These are phyloP conservation scores for Pluteus cervinus DNA, from an alignment of 768 basidiomycete genomes.

Conservation along the genomic window DNA sequence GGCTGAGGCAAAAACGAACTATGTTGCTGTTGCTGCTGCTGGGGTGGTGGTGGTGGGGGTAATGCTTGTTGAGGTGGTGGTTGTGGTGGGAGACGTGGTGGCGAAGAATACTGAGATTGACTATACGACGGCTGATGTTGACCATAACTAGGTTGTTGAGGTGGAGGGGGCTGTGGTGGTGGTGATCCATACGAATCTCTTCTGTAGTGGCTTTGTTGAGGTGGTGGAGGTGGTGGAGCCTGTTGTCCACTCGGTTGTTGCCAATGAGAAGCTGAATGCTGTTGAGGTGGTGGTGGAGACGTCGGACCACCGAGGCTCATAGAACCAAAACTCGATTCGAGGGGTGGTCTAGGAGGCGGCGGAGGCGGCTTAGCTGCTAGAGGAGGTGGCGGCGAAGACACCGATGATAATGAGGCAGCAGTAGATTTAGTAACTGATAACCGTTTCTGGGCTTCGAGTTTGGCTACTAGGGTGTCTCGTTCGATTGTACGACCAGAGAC, in stretches of 20 bases:
- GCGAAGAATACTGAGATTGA: constrained; percentile 9
- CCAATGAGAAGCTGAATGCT: constrained; percentile 13
- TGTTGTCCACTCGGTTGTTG: constrained; percentile 9
- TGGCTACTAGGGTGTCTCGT: constrained; percentile 58
- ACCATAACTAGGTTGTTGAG: constrained; percentile 16
- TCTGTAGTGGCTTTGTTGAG: constrained; percentile 9
- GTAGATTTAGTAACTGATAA: constrained; percentile 40
- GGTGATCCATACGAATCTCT: constrained; percentile 12
- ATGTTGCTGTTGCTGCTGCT: constrained; percentile 14
- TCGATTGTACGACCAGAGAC: constrained; percentile 61
- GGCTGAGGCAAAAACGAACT: constrained; percentile 10
- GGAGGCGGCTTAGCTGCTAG: constrained; percentile 37
- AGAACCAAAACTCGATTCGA: constrained; percentile 49
- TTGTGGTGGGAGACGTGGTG: constrained; percentile 10
- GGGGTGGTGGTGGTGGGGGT: constrained; percentile 10
- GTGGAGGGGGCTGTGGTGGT: constrained; percentile 12
- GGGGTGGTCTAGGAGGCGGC: constrained; percentile 29
- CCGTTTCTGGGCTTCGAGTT: constrained; percentile 69
- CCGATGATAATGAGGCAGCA: constrained; percentile 40
- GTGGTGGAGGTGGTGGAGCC: constrained; percentile 13
- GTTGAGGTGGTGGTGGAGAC: constrained; percentile 18
- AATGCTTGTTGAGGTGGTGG: not conserved
- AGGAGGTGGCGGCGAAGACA: constrained; percentile 36
- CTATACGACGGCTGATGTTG: constrained; percentile 16
- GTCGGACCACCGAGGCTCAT: constrained; percentile 41